phyloP scores from a whole-genome alignment of 768 basidiomycete species.

The Megacollybia marginata region DNA sequence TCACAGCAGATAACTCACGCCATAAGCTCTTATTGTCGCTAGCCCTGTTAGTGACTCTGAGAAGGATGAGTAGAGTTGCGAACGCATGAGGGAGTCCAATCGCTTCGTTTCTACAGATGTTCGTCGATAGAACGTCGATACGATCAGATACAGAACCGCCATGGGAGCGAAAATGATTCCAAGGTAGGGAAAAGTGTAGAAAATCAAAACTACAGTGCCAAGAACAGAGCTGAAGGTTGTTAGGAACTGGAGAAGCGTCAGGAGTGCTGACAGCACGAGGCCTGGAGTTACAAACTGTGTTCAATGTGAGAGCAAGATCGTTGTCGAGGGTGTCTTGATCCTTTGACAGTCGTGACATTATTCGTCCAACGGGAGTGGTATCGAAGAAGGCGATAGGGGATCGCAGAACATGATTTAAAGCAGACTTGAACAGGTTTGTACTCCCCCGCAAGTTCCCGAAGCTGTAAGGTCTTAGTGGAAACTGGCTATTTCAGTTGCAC shows the following conservation, averaged over 20 bases:
- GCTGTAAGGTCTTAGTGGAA: slow-evolving; percentile 39
- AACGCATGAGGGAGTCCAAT: slow-evolving; percentile 31
- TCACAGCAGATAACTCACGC: slow-evolving; percentile 15
- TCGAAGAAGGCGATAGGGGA: slow-evolving; percentile 69
- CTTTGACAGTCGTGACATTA: slow-evolving; percentile 51
- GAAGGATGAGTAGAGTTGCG: slow-evolving; percentile 24
- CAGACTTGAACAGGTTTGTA: slow-evolving; percentile 45
- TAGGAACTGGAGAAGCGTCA: slow-evolving; percentile 25
- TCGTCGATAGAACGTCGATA: slow-evolving; percentile 28
- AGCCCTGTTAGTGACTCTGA: slow-evolving; percentile 31
- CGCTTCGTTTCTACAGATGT: slow-evolving; percentile 32
- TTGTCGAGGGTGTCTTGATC: slow-evolving; percentile 58
- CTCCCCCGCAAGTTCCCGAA: slow-evolving; percentile 35
- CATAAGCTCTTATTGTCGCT: slow-evolving; percentile 28
- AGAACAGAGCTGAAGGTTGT: slow-evolving; percentile 35
- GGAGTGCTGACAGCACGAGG: background rate
- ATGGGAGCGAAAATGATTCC: slow-evolving; percentile 33
- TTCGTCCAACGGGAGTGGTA: slow-evolving; percentile 59
- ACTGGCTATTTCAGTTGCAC: slow-evolving; percentile 42
- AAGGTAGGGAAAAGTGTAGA: slow-evolving; percentile 53
- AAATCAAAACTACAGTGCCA: slow-evolving; percentile 51
- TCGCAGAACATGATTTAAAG: slow-evolving; percentile 47
- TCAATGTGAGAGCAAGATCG: slow-evolving; percentile 24
- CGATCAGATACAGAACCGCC: slow-evolving; percentile 24
- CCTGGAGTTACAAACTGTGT: background rate